Evolutionary conservation across 345 rosid species (phyloP).

Genomic region (Excoecaria cochinchinensis): DNA sequence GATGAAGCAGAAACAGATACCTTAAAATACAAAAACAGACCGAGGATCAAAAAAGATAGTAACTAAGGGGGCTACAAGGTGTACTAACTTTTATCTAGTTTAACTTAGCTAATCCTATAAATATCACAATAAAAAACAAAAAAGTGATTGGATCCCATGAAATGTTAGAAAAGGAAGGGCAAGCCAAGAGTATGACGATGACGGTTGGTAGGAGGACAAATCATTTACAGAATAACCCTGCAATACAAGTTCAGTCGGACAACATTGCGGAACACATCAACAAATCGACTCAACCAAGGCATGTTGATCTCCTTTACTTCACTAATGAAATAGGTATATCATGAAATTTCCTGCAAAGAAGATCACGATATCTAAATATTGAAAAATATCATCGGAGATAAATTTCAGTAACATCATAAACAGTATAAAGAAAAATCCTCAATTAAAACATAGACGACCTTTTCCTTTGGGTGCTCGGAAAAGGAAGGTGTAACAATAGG

Average conservation of each 20-base stretch:
- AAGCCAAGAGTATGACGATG: constrained; percentile 5
- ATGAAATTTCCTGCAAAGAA: constrained; percentile 15
- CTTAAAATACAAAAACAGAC: constrained; percentile 4
- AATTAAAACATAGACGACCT: not conserved
- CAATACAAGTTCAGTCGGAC: constrained; percentile 68
- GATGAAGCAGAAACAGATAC: constrained; percentile 10
- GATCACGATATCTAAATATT: not conserved
- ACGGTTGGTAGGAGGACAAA: not conserved
- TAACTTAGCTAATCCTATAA: constrained; percentile 46
- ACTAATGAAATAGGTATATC: not conserved
- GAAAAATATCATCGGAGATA: not conserved
- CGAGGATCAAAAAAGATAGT: not conserved
- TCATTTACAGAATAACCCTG: constrained; percentile 75
- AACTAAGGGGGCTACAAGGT: constrained; percentile 13
- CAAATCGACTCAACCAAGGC: constrained; percentile 60
- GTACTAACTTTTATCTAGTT: not conserved
- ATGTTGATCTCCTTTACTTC: constrained; percentile 42
- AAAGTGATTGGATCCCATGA: constrained; percentile 51
- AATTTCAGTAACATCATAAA: not conserved
- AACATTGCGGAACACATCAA: constrained; percentile 59
- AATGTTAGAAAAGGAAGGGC: constrained; percentile 15
- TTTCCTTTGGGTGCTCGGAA: not conserved
- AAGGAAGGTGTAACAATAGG: not conserved
- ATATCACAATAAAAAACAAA: constrained; percentile 36
- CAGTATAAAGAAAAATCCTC: not conserved